A percentile compares a stretch with the other conserved stretches of the same genome.
These are phyloP conservation scores for Thuja plicata DNA, from an alignment of 83 land plant species.

Conservation along the genomic window DNA sequence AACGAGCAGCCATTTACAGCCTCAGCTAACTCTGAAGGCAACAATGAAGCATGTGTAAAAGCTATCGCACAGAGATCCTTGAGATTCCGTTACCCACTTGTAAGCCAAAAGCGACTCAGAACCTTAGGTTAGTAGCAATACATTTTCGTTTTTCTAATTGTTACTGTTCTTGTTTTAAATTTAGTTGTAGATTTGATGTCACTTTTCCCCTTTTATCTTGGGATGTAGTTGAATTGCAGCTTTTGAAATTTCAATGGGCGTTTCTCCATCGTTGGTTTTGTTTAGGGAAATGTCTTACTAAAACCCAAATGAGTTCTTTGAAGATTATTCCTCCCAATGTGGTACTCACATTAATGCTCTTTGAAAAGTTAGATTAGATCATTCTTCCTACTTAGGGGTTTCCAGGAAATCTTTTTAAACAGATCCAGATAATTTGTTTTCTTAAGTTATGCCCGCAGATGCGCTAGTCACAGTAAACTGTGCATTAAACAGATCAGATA, in stretches of 20 bases:
- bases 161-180: background rate
- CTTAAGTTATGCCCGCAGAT: too few species aligned
- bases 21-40: background rate
- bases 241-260: background rate
- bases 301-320: too few species aligned
- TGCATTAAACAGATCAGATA: too few species aligned
- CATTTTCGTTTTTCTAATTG: background rate
- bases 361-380: too few species aligned
- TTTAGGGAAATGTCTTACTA: background rate
- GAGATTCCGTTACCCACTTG: conserved; percentile 5
- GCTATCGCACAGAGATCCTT: background rate
- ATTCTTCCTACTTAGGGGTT: too few species aligned
- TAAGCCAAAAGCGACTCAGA: conserved; percentile 10
- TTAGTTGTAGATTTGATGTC: background rate
- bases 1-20: background rate
- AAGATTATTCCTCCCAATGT: too few species aligned
- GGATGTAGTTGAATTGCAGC: background rate
- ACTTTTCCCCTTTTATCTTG: background rate
- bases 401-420: too few species aligned
- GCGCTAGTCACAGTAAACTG: too few species aligned
- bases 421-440: too few species aligned
- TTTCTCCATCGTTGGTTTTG: background rate
- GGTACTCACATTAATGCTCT: too few species aligned
- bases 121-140: background rate
- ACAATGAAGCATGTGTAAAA: background rate